A percentile compares a stretch with the other conserved stretches of the same genome.
Evolutionary conservation across 805 yeast genomes (phyloP).

Genomic region (Metschnikowia peoriensis): DNA sequence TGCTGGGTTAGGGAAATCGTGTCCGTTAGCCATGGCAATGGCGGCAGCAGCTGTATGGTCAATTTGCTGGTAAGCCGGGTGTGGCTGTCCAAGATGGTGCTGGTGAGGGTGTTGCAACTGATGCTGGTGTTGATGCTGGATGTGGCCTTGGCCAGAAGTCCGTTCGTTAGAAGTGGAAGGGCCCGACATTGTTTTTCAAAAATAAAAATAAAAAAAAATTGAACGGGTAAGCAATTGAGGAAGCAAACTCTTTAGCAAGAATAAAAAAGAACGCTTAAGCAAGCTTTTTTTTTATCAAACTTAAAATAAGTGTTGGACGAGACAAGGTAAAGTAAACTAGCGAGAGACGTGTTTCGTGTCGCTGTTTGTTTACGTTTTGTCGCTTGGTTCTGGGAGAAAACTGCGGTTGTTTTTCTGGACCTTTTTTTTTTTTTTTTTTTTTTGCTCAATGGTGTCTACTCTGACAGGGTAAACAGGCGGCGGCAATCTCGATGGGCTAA

Average conservation of each 20-base stretch:
- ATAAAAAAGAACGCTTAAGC: too few species aligned
- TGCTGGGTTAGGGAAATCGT: constrained; percentile 20
- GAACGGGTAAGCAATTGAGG: too few species aligned
- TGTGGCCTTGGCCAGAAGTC: constrained; percentile 13
- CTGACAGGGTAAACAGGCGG: constrained; percentile 6
- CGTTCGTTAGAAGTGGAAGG: constrained; percentile 23
- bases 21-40: constrained; percentile 21
- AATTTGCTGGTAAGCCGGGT: constrained; percentile 20
- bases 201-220: too few species aligned
- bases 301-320: not conserved
- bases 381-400: not conserved
- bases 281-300: too few species aligned
- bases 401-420: not conserved
- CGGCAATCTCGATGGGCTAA: constrained; percentile 1
- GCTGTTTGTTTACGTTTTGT: constrained; percentile 8
- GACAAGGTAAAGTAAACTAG: not conserved
- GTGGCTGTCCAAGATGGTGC: constrained; percentile 18
- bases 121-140: constrained; percentile 11
- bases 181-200: constrained; percentile 14
- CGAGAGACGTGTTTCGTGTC: constrained; percentile 10
- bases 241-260: too few species aligned
- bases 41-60: constrained; percentile 25
- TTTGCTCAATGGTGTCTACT: constrained; percentile 6
- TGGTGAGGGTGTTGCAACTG: constrained; percentile 12
- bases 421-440: not conserved